phyloP scores from a whole-genome alignment of 2,329 filamentous ascomycete genomes.

The Aspergillus novoparasiticus region DNA sequence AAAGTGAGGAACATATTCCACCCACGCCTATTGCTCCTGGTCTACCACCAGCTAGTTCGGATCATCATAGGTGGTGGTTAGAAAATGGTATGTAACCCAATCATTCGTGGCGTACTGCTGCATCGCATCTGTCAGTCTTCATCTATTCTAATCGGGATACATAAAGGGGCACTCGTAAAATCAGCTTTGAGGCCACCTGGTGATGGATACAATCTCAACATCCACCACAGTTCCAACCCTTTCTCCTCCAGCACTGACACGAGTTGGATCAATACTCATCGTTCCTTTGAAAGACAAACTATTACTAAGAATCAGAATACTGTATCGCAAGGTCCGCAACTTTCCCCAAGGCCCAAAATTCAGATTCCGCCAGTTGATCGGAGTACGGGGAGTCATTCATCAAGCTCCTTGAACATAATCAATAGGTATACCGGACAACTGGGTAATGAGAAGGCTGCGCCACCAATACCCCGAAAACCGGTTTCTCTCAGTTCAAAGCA shows the following conservation, averaged over 20 bases:
- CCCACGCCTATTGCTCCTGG: conserved; percentile 84
- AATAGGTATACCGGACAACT: neutral
- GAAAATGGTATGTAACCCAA: conserved; percentile 53
- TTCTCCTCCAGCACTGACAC: conserved; percentile 73
- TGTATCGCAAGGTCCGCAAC: conserved; percentile 22
- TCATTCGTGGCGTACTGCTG: neutral
- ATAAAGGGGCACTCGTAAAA: conserved; percentile 68
- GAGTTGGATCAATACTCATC: conserved; percentile 70
- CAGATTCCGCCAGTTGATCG: neutral
- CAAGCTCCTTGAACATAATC: neutral
- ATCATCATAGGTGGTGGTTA: conserved; percentile 67
- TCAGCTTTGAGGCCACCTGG: conserved; percentile 70
- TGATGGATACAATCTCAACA: conserved; percentile 67
- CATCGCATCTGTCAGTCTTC: conserved; percentile 2
- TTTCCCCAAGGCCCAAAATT: conserved; percentile 24
- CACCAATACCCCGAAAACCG: conserved; percentile 66
- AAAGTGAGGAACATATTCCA: conserved; percentile 76
- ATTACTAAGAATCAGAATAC: conserved; percentile 9
- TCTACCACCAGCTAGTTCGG: conserved; percentile 64
- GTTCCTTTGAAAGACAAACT: conserved; percentile 14
- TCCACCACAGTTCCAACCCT: conserved; percentile 76
- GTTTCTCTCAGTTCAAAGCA: conserved; percentile 38
- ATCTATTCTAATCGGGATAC: neutral
- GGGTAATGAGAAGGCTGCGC: conserved; percentile 42
- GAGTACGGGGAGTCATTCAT: neutral